Conservation (phyloP, 768 basidiomycete genomes). For the Xanthoconium stramineum region DNA sequence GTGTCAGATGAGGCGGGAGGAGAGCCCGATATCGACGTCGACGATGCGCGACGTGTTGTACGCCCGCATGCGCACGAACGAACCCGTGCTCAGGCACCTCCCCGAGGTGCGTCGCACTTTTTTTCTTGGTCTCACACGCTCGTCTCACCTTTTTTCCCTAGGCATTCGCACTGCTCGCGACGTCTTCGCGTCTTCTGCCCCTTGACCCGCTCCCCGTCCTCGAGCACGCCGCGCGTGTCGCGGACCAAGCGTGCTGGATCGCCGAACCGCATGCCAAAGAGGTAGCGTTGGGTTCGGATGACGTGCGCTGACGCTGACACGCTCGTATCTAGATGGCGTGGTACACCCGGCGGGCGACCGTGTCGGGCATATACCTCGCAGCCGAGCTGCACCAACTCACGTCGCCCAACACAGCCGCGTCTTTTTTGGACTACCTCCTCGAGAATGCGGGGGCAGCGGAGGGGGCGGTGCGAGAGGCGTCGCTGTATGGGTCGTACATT, state of each 20-base stretch:
- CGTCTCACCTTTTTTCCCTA: slow-evolving; percentile 21
- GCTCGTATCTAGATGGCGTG: slow-evolving; percentile 53
- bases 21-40: background rate
- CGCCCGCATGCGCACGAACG: slow-evolving; percentile 60
- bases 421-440: slow-evolving; percentile 67
- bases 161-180: slow-evolving; percentile 71
- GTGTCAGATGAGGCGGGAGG: slow-evolving; percentile 40
- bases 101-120: slow-evolving; percentile 52
- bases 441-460: slow-evolving; percentile 44
- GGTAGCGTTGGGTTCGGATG: slow-evolving; percentile 37
- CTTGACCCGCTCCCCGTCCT: slow-evolving; percentile 61
- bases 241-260: slow-evolving; percentile 67
- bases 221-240: slow-evolving; percentile 57
- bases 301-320: background rate
- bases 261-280: slow-evolving; percentile 53
- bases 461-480: slow-evolving; percentile 48
- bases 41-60: slow-evolving; percentile 50
- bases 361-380: slow-evolving; percentile 69
- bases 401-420: slow-evolving; percentile 63
- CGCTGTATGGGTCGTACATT: slow-evolving; percentile 57
- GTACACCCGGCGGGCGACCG: slow-evolving; percentile 65
- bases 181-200: slow-evolving; percentile 46
- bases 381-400: slow-evolving; percentile 82
- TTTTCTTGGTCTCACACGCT: too few species aligned
- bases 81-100: slow-evolving; percentile 59